Conservation (phyloP, 2,329 filamentous ascomycete species). For the Pseudogymnoascus sp. region DNA sequence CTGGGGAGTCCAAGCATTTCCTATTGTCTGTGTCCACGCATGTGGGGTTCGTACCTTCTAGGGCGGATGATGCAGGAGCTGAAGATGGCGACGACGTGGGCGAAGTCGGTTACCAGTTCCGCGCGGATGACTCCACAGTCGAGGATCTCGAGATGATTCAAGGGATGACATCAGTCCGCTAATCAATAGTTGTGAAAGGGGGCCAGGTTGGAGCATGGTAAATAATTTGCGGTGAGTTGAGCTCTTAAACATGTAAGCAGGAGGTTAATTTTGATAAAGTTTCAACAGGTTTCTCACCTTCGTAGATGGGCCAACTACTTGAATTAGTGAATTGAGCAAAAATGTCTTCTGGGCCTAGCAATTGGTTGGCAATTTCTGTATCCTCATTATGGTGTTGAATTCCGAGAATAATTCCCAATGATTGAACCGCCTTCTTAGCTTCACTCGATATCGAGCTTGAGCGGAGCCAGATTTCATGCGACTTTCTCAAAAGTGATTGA, state of each 20-base stretch:
- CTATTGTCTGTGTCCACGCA: neutral
- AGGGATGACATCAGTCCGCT: neutral
- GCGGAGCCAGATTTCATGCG: neutral
- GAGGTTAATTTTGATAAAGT: neutral
- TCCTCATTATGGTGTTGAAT: neutral
- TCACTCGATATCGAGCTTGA: neutral
- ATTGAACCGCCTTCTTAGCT: neutral
- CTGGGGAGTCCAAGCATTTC: neutral
- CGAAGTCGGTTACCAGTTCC: neutral
- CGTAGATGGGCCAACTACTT: neutral
- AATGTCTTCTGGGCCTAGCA: neutral
- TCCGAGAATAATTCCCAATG: neutral
- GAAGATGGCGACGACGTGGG: neutral
- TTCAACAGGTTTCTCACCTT: neutral
- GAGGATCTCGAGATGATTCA: neutral
- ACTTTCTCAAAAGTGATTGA: neutral
- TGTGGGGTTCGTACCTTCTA: neutral
- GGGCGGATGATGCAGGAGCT: neutral
- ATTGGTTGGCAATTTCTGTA: neutral
- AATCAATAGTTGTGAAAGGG: neutral
- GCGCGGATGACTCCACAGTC: constrained; percentile 10
- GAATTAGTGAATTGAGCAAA: neutral
- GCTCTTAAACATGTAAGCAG: neutral
- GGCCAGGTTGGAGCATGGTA: neutral
- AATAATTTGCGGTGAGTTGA: neutral